These are phyloP conservation scores for Penicillium thymicola DNA, from an alignment of 2,329 filamentous ascomycete species.

Conservation along the genomic window DNA sequence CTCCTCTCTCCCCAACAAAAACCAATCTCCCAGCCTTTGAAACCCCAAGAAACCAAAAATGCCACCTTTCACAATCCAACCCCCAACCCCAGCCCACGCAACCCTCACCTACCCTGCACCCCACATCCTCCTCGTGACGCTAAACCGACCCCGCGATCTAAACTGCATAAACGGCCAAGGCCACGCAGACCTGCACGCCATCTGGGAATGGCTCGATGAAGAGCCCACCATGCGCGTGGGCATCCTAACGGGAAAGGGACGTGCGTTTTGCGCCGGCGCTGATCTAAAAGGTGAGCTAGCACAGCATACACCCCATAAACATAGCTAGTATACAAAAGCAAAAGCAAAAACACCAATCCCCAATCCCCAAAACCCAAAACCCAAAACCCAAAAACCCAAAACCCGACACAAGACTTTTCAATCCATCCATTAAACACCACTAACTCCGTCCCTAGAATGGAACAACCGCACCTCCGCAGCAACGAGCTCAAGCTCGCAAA, in stretches of 20 bases:
- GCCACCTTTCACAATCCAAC: constrained; percentile 28
- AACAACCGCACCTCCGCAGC: constrained; percentile 23
- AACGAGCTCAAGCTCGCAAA: constrained; percentile 1
- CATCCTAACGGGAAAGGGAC: constrained; percentile 42
- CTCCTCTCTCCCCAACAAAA: not conserved
- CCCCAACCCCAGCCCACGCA: constrained; percentile 31
- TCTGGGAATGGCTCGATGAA: constrained; percentile 47
- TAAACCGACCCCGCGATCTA: constrained; percentile 43
- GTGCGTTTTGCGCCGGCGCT: constrained; percentile 46
- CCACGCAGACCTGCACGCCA: constrained; percentile 41
- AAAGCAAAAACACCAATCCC: not conserved
- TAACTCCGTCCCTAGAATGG: constrained; percentile 29
- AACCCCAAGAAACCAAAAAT: constrained; percentile 11
- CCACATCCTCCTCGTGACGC: constrained; percentile 48
- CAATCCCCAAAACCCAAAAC: not conserved
- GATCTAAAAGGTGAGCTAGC: constrained; percentile 41
- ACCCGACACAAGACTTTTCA: not conserved
- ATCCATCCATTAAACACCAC: not conserved
- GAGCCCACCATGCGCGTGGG: constrained; percentile 42
- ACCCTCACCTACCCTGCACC: constrained; percentile 44
- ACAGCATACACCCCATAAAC: not conserved
- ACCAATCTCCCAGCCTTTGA: not conserved
- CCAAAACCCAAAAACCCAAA: no score
- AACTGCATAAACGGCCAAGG: constrained; percentile 46
- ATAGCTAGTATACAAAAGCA: not conserved